Evolutionary conservation across 1,139 yeast genomes (phyloP), one percentile per base, ranked within the genome.

Genomic region (Sugiyamaella japonica): DNA sequence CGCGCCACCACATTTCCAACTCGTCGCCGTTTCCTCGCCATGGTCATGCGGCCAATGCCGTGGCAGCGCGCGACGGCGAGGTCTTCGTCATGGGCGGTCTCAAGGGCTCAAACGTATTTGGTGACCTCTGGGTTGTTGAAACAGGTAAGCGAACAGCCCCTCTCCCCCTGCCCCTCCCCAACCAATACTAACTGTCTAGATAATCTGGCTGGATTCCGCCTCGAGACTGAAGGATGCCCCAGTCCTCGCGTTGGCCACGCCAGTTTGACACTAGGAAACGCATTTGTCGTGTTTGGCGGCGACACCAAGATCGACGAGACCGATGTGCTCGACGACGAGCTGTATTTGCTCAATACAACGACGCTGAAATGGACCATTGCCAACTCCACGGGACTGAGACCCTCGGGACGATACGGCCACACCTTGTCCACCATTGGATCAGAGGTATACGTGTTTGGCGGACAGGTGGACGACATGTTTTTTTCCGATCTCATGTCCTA

Each of bases 241-340:
- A 93, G 96, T 16, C 97, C 99, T 29, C 83, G 99, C 64, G 97
- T 93, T 5, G 98, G 99, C 1, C 99, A 95, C 70, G 89, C 97
- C 1, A 81, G 96, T 2, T 87, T 93, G 20, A 78, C 93, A 36
- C 86, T 96, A 60, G 99, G 99, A 12, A 93, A 91, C 67, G 99
- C 99, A 0, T 93, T 86, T 66, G 90, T 93, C 47, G 83, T 93
- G 20, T 93, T 89, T 73, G 99, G 98, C 45, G 99, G 99, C 64
- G 99, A 93, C 68, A 93, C 98, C 1, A 89, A 87, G 63, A 87
- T 93, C 34, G 90, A 87, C 62, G 82, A 82, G 58, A 77, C 77
- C 34, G 83, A 83, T 59, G 91, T 90, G 2, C 81, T 85, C 61
- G 90, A 95, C 64, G 97, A 91, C 70, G 89, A 91, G 69, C 76